Conservation (phyloP, 805 yeast species). For the Nakazawaea ambrosiae region DNA sequence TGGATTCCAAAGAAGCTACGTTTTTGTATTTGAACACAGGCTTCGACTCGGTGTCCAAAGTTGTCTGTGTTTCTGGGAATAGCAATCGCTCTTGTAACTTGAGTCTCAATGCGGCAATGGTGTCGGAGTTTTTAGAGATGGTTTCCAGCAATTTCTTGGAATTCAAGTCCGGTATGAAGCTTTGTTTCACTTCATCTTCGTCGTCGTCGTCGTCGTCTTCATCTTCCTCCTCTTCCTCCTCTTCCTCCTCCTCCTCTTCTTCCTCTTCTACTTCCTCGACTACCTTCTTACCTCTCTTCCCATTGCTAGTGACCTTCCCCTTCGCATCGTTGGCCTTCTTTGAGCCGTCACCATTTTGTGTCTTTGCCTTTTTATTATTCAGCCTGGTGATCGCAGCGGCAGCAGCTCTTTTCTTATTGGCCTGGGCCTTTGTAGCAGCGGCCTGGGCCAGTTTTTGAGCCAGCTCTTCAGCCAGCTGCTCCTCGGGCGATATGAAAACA, state of each 20-base stretch:
- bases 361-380: neutral
- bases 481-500: slow-evolving; percentile 35
- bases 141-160: slow-evolving; percentile 1
- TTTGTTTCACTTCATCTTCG: slow-evolving; percentile 13
- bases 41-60: neutral
- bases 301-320: slow-evolving; percentile 10
- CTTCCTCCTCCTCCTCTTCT: slow-evolving; percentile 9
- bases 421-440: neutral
- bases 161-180: slow-evolving; percentile 3
- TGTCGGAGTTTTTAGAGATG: neutral
- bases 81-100: slow-evolving; percentile 1
- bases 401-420: neutral
- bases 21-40: neutral
- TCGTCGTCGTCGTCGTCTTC: slow-evolving; percentile 13
- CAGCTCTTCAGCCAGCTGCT: neutral
- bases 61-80: neutral
- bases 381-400: neutral
- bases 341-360: neutral
- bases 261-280: slow-evolving; percentile 14
- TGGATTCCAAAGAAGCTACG: no score
- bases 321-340: slow-evolving; percentile 1
- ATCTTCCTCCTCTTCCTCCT: slow-evolving; percentile 12
- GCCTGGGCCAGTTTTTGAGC: neutral
- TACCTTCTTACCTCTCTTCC: slow-evolving; percentile 13
- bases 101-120: neutral